Base-by-base conservation (phyloP, 805 yeast species). In the Schwanniomyces vanrijiae region DNA sequence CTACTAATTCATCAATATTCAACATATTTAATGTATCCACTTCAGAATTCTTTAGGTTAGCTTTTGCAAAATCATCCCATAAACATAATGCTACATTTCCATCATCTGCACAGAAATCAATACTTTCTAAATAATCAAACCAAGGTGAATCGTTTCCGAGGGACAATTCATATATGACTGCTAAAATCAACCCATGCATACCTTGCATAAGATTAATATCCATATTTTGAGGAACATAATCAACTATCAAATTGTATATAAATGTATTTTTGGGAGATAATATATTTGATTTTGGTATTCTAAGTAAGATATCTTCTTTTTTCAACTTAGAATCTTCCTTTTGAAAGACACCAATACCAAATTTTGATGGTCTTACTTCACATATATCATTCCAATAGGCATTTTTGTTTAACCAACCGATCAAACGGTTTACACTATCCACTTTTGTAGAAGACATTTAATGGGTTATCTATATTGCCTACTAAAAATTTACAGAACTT, bases 281-380 rank as follows among this genome's bases (percentile, higher is more conserved):
- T 0, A 86, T 69, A 33, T 79, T 73, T 2, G 69, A 57, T 59
- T 87, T 87, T n/a, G 86, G 86, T 0, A 87, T 68, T 53, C 88
- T 68, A 21, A 86, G 62, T 2, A 87, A 58, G 7, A 77, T 55
- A 18, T 61, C 51, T n/a, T 57, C 55, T 10, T 61, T 61, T 0
- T 64, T 45, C 37, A 48, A 50, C 33, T 63, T 74, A 28, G 60
- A 60, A 6, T 60, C 64, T 8, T 55, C 24, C 5, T 60, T 66
- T 5, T 87, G 84, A 60, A 86, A 86, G 0, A 90, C 92, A 5
- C 96, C 96, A 2, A 81, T 53, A 0, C 96, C 96, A 2, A 88
- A 49, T 3, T 64, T 53, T 0, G 89, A 81, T n/a, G 55, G 50
- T 29, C 64, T 69, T 1, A 86, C 62, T 33, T 71, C 69, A 9